These are phyloP conservation scores for Yamadazyma spencermartinsiae DNA, from an alignment of 1,139 yeast species.

Conservation along the genomic window DNA sequence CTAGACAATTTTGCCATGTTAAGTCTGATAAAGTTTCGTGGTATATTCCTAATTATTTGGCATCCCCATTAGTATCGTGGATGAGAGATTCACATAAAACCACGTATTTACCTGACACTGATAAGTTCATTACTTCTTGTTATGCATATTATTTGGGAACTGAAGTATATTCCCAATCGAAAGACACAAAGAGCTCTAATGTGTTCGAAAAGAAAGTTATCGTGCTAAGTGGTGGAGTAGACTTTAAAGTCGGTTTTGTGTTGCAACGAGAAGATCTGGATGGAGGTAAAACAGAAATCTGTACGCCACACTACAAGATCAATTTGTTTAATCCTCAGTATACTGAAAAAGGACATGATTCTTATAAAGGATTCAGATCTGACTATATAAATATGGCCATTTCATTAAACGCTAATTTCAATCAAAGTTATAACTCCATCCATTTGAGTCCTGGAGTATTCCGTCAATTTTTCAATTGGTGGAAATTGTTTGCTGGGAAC, in stretches of 20 bases:
- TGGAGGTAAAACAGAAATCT: constrained; percentile 49
- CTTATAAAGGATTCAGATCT: constrained; percentile 41
- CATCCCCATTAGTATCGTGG: constrained; percentile 63
- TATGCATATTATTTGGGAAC: constrained; percentile 52
- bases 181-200: not conserved
- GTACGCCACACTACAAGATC: constrained; percentile 72
- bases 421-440: constrained; percentile 41
- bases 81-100: constrained; percentile 47
- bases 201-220: constrained; percentile 53
- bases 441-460: constrained; percentile 44
- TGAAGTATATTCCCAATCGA: constrained; percentile 4
- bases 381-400: constrained; percentile 46
- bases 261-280: constrained; percentile 46
- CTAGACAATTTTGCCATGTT: constrained; percentile 38
- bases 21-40: constrained; percentile 39
- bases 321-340: constrained; percentile 62
- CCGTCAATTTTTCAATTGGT: constrained; percentile 44
- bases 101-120: constrained; percentile 45
- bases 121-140: constrained; percentile 46
- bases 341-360: constrained; percentile 44
- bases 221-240: constrained; percentile 60
- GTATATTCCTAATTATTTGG: constrained; percentile 62
- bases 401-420: constrained; percentile 55
- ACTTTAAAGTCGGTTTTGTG: constrained; percentile 57
- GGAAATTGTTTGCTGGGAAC: constrained; percentile 46